A percentile compares a stretch with the other conserved stretches of the same genome.
These are phyloP conservation scores for Claviceps pazoutovae DNA, from an alignment of 2,329 filamentous ascomycete species.

Conservation along the genomic window DNA sequence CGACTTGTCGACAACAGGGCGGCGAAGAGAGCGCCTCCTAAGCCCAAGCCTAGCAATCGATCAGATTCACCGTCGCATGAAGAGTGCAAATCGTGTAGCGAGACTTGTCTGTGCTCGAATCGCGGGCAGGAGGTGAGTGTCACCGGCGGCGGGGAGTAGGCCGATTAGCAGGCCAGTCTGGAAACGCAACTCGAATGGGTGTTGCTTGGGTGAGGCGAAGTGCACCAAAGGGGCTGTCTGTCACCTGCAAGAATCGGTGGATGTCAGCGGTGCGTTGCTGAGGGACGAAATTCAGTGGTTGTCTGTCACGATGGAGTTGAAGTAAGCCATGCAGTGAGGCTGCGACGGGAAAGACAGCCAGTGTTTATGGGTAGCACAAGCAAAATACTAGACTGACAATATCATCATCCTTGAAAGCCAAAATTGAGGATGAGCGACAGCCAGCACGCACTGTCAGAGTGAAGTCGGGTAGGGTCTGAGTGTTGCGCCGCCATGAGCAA, in stretches of 20 bases:
- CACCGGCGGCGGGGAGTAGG: not conserved
- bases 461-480: not conserved
- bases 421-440: not conserved
- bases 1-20: slow-evolving; percentile 11
- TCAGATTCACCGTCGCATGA: slow-evolving; percentile 21
- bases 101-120: not conserved
- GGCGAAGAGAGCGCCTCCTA: slow-evolving; percentile 19
- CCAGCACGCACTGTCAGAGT: not conserved
- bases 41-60: slow-evolving; percentile 12
- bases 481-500: slow-evolving; percentile 1
- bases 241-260: not conserved
- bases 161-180: not conserved
- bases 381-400: not conserved
- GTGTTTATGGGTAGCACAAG: not conserved
- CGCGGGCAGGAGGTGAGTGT: not conserved
- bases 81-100: slow-evolving; percentile 1
- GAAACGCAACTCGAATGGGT: not conserved
- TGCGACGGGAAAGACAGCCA: not conserved
- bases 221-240: not conserved
- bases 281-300: not conserved
- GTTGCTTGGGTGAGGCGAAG: not conserved
- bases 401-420: not conserved
- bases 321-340: not conserved
- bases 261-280: not conserved
- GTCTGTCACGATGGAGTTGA: slow-evolving; percentile 1